Conservation (phyloP, 768 basidiomycete species). For the Leccinellum luteum region DNA sequence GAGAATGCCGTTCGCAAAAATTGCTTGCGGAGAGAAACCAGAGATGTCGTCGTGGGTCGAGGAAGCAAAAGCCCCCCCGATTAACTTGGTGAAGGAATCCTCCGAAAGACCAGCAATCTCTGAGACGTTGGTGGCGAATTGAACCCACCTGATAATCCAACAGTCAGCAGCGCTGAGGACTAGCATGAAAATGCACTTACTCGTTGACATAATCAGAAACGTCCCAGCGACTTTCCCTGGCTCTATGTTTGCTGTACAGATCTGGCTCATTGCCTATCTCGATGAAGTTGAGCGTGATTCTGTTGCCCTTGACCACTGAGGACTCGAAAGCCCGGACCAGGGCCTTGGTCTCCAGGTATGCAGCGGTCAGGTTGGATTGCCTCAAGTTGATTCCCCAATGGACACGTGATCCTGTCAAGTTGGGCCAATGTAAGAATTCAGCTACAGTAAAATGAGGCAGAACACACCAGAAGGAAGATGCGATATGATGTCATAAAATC, state of each 20-base stretch:
- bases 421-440: not conserved
- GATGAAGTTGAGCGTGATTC: constrained; percentile 52
- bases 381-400: constrained; percentile 72
- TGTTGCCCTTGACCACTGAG: constrained; percentile 34
- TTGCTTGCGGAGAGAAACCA: constrained; percentile 61
- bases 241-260: constrained; percentile 47
- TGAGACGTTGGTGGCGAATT: constrained; percentile 50
- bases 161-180: not conserved
- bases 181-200: constrained; percentile 33
- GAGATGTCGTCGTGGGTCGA: constrained; percentile 42
- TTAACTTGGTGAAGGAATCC: constrained; percentile 42
- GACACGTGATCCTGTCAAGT: constrained; percentile 52
- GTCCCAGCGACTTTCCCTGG: constrained; percentile 39
- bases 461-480: constrained; percentile 49
- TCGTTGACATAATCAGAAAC: constrained; percentile 46
- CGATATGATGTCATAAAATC: constrained; percentile 51
- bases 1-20: constrained; percentile 52
- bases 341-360: constrained; percentile 45
- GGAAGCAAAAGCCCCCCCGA: constrained; percentile 48
- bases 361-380: constrained; percentile 47
- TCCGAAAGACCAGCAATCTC: constrained; percentile 37
- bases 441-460: not conserved
- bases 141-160: constrained; percentile 50
- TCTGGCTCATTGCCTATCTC: constrained; percentile 66
- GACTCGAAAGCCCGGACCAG: constrained; percentile 50